These are phyloP conservation scores for Yamadazyma oceani DNA, from an alignment of 1,139 yeast species.

Conservation along the genomic window DNA sequence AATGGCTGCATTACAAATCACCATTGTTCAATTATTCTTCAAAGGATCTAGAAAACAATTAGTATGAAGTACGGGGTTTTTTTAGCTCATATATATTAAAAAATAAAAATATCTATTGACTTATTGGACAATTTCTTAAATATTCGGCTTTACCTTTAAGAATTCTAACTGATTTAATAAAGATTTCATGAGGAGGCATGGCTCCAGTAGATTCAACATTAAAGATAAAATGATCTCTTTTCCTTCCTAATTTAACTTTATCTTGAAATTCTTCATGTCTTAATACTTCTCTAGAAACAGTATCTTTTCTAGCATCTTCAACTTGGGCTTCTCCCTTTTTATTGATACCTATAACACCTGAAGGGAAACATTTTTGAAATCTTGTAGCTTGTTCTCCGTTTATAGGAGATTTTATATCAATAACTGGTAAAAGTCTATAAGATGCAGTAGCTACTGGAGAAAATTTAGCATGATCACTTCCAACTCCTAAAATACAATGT, in stretches of 20 bases:
- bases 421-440: slow-evolving; percentile 92
- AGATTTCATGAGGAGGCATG: slow-evolving; percentile 94
- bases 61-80: no score
- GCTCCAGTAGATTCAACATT: slow-evolving; percentile 96
- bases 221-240: slow-evolving; percentile 89
- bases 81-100: neutral
- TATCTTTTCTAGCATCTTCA: slow-evolving; percentile 86
- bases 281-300: slow-evolving; percentile 90
- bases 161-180: slow-evolving; percentile 83
- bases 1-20: slow-evolving; percentile 82
- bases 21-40: slow-evolving; percentile 83
- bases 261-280: slow-evolving; percentile 90
- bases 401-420: slow-evolving; percentile 74
- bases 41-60: slow-evolving; percentile 79
- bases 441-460: slow-evolving; percentile 98
- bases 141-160: slow-evolving; percentile 84
- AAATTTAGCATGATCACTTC: slow-evolving; percentile 94
- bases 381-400: slow-evolving; percentile 73
- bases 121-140: slow-evolving; percentile 74
- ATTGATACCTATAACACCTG: slow-evolving; percentile 84
- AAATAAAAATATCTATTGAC: slow-evolving; percentile 38
- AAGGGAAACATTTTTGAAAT: slow-evolving; percentile 87
- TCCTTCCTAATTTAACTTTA: slow-evolving; percentile 87
- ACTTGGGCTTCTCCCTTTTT: slow-evolving; percentile 73
- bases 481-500: slow-evolving; percentile 89